Evolutionary conservation across 2,329 filamentous ascomycete genomes (phyloP).

Genomic region (Aspergillus melleus): DNA sequence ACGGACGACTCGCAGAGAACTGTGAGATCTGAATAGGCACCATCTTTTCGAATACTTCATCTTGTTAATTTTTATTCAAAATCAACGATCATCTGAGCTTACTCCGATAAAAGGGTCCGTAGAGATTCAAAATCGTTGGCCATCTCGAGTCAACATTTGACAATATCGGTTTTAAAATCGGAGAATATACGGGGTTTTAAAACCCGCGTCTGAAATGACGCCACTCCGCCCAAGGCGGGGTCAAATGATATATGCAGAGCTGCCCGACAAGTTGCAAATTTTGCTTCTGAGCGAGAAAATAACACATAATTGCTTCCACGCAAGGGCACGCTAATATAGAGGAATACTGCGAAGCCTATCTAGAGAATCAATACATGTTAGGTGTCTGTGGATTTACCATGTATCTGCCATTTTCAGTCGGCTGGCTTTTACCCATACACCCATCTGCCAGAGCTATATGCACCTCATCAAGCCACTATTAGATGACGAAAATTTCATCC

Average conservation of each 20-base stretch:
- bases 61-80: neutral
- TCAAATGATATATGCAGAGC: neutral
- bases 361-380: no score
- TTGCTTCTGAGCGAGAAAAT: no score
- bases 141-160: neutral
- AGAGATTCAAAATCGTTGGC: neutral
- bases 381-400: no score
- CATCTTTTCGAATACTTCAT: neutral
- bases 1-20: neutral
- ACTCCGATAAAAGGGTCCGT: neutral
- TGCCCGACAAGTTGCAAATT: slow-evolving; percentile 1
- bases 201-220: neutral
- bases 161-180: neutral
- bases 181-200: neutral
- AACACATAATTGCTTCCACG: no score
- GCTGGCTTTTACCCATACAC: no score
- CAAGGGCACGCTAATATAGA: no score
- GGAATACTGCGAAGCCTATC: no score
- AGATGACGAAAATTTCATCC: no score
- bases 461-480: no score
- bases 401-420: no score
- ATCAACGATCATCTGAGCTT: neutral
- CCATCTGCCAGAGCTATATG: no score
- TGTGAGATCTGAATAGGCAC: neutral
- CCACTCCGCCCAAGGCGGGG: neutral